Evolutionary conservation across 352 stramenopile species (phyloP).

Genomic region (Pythium vanterpoolii): DNA sequence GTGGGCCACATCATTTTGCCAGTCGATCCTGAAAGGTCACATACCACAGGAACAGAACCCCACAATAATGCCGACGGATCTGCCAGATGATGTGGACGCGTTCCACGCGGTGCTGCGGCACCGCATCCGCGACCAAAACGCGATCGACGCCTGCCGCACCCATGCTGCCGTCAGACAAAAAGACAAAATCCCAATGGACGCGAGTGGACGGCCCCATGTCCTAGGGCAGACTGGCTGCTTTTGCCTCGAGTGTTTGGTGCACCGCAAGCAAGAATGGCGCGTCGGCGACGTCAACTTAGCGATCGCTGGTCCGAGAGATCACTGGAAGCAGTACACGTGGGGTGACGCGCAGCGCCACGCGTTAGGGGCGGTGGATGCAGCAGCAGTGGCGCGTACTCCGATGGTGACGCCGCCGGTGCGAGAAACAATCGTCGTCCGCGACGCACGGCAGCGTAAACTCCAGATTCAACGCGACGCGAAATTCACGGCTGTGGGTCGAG

Average conservation of each 20-base stretch:
- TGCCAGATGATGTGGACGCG: slow-evolving; percentile 36
- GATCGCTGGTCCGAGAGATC: slow-evolving; percentile 61
- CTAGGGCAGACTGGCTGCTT: slow-evolving; percentile 73
- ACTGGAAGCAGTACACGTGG: slow-evolving; percentile 66
- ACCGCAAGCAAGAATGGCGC: slow-evolving; percentile 74
- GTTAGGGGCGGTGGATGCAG: slow-evolving; percentile 27
- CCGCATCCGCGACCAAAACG: slow-evolving; percentile 49
- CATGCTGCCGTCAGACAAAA: background rate
- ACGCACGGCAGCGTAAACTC: slow-evolving; percentile 33
- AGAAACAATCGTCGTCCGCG: slow-evolving; percentile 47
- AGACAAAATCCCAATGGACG: background rate
- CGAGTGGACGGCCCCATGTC: slow-evolving; percentile 30
- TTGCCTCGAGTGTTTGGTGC: slow-evolving; percentile 65
- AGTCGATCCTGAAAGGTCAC: slow-evolving; percentile 14
- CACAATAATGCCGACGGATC: slow-evolving; percentile 30
- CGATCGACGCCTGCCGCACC: slow-evolving; percentile 40
- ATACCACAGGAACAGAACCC: background rate
- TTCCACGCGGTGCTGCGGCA: slow-evolving; percentile 54
- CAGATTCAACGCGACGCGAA: slow-evolving; percentile 66
- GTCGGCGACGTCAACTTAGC: slow-evolving; percentile 63
- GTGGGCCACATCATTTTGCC: too few species aligned
- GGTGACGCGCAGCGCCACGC: slow-evolving; percentile 48
- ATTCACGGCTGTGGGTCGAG: slow-evolving; percentile 36
- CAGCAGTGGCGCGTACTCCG: slow-evolving; percentile 18
- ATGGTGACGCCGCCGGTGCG: slow-evolving; percentile 37